phyloP scores from a whole-genome alignment of 2,329 filamentous ascomycete genomes.

The Biscogniauxia mediterranea region DNA sequence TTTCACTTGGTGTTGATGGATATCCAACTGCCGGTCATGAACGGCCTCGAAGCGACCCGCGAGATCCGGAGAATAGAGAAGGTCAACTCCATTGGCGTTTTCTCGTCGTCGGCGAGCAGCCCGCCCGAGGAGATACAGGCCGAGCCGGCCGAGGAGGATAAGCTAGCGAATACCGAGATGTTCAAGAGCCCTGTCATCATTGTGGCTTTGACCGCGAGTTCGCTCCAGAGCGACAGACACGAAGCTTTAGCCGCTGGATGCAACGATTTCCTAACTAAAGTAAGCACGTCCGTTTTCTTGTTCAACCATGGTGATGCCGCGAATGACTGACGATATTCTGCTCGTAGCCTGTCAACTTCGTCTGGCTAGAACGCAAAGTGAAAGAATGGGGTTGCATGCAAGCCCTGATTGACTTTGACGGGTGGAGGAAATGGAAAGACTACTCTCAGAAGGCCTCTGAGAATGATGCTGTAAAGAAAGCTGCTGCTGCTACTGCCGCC shows the following conservation, averaged over 20 bases:
- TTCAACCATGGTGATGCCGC: background rate
- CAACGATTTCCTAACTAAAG: slow-evolving; percentile 98
- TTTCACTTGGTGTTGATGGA: slow-evolving; percentile 98
- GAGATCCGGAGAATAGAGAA: slow-evolving; percentile 89
- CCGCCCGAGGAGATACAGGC: slow-evolving; percentile 46
- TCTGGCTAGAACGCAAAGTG: slow-evolving; percentile 95
- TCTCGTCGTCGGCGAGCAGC: slow-evolving; percentile 65
- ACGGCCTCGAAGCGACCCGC: slow-evolving; percentile 87
- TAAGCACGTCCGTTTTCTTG: slow-evolving; percentile 40
- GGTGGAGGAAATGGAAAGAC: slow-evolving; percentile 97
- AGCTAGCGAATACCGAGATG: slow-evolving; percentile 62
- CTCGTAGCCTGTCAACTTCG: slow-evolving; percentile 85
- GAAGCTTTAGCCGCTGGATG: slow-evolving; percentile 93
- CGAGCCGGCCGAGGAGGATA: slow-evolving; percentile 63
- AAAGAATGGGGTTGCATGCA: slow-evolving; percentile 99
- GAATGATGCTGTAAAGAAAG: slow-evolving; percentile 43
- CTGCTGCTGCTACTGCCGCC: slow-evolving; percentile 33
- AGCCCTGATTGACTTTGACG: slow-evolving; percentile 95
- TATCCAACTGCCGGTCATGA: slow-evolving; percentile 96
- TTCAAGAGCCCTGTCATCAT: slow-evolving; percentile 99
- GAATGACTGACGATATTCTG: background rate
- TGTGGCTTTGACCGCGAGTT: slow-evolving; percentile 91
- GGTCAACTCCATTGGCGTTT: slow-evolving; percentile 89
- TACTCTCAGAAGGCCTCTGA: slow-evolving; percentile 54
- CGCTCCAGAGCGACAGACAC: slow-evolving; percentile 90